Evolutionary conservation across 2,329 filamentous ascomycete species (phyloP), one percentile per base, ranked within the genome.

Genomic region (Colletotrichum horii): DNA sequence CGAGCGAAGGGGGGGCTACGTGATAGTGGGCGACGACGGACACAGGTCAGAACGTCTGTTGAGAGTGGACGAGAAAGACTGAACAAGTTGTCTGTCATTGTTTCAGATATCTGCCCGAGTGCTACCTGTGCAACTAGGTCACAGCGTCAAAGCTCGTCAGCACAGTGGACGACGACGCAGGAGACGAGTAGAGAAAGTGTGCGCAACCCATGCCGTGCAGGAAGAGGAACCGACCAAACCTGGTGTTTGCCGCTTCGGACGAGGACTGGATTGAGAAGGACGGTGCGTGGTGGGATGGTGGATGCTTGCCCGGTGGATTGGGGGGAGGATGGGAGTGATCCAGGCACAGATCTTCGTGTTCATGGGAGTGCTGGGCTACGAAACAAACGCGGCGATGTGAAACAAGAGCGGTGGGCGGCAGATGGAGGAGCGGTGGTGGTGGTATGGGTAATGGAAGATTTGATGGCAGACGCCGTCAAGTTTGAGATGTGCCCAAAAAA

Each of bases 381-480:
- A 76, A 76, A 76, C 74, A 67, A 74, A 75, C 71, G 66, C 66
- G 71, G 71, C 66, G n/a, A 76, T 70, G 36, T 76, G 74, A 76
- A 76, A 76, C 74, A 76, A 65, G 70, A 76, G 64, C 64, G 58
- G 64, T 74, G 74, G 74, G 74, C 74, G 48, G 70, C 48, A 74
- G 64, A 75, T 34, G 56, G 38, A 43, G 34, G 58, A 65, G 43
- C 22, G 43, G 43, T 48, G 43, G 43, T 9, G 69, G 56, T 30
- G 43, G 64, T 60, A 65, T 67, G 64, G 74, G 58, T 28, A 30
- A 22, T 48, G 43, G 67, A 71, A 74, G 56, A 69, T 64, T 65
- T 68, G 74, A 74, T 76, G 74, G 65, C 70, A 75, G 70, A 75
- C 26, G 73, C 73, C 69, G 73, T 75, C 70, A 74, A 68, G 58